Evolutionary conservation across 306 rosid species (phyloP).

Genomic region (Fragaria vesca): DNA sequence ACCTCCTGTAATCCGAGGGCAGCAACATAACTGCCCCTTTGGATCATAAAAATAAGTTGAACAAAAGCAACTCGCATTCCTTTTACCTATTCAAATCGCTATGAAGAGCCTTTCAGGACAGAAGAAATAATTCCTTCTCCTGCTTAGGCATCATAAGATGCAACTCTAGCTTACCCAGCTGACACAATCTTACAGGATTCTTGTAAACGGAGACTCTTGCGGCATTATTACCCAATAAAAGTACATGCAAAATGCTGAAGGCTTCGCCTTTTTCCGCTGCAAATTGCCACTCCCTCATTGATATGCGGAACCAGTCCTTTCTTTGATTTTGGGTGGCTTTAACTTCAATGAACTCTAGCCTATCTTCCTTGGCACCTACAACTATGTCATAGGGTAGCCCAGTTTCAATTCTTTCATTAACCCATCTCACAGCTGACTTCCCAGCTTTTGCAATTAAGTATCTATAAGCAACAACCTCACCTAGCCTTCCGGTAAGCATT

Average conservation of each 20-base stretch:
- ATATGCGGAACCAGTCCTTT: conserved; percentile 80
- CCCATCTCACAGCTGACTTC: conserved; percentile 57
- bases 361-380: conserved; percentile 35
- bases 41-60: neutral
- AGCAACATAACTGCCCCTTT: neutral
- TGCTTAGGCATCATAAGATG: conserved; percentile 63
- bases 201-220: conserved; percentile 56
- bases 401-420: conserved; percentile 62
- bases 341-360: conserved; percentile 67
- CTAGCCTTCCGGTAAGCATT: conserved; percentile 58
- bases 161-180: conserved; percentile 58
- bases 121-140: conserved; percentile 36
- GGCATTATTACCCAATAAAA: conserved; percentile 40
- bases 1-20: neutral
- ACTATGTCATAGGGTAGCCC: conserved; percentile 77
- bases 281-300: conserved; percentile 76
- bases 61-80: neutral
- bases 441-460: conserved; percentile 52
- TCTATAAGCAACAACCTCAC: conserved; percentile 66
- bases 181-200: conserved; percentile 69
- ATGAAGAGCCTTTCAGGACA: conserved; percentile 33
- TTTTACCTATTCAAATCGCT: neutral
- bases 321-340: conserved; percentile 66
- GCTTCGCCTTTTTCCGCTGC: conserved; percentile 62
- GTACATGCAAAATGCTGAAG: conserved; percentile 69